Conservation (phyloP, 768 basidiomycete genomes). For the Trametes gibbosa region DNA sequence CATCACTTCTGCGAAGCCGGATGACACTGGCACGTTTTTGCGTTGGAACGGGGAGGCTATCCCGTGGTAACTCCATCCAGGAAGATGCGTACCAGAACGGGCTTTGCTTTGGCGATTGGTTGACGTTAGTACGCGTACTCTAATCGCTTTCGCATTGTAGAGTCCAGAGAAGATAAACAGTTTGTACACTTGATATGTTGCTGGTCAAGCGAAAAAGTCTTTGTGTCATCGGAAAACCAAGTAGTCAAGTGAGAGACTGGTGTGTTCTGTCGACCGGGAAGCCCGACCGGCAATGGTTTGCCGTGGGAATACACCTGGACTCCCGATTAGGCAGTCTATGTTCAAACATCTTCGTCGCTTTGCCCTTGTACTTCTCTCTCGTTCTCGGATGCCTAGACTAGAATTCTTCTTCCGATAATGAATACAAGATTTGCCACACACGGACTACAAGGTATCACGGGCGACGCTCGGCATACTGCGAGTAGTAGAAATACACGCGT, state of each 20-base stretch:
- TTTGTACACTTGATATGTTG: too few relatives aligned
- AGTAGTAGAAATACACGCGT: background rate
- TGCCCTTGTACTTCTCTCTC: background rate
- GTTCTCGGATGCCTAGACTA: background rate
- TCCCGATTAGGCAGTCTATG: background rate
- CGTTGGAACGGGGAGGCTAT: conserved; percentile 7
- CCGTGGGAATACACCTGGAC: background rate
- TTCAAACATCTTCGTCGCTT: background rate
- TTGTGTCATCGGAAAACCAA: too few relatives aligned
- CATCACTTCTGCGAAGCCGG: background rate
- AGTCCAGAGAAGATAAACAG: too few relatives aligned
- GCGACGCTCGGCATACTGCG: background rate
- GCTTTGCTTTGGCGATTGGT: background rate
- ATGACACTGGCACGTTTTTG: conserved; percentile 13
- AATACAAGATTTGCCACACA: background rate
- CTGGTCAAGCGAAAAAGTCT: too few relatives aligned
- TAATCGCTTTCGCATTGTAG: too few relatives aligned
- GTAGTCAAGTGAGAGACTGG: too few relatives aligned
- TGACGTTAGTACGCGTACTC: background rate
- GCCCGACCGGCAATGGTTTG: too few relatives aligned
- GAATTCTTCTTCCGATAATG: background rate
- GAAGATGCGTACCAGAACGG: background rate
- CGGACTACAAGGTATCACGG: background rate
- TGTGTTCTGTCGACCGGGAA: too few relatives aligned
- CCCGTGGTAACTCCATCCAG: conserved; percentile 7